Evolutionary conservation across 768 basidiomycete species (phyloP).

Genomic region (Agrocybe praecox): DNA sequence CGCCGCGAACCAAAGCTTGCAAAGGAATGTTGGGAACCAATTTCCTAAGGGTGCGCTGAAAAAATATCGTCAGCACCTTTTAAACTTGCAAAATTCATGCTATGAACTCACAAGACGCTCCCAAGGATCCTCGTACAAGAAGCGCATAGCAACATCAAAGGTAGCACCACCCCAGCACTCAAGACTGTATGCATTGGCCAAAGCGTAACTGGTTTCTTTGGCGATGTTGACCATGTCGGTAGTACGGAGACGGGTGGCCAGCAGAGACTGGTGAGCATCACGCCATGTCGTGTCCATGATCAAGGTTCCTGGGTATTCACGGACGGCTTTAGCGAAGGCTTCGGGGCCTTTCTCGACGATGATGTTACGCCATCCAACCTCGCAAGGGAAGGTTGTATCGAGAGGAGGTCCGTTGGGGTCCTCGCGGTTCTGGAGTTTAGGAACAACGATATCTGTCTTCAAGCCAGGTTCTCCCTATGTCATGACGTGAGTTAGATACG

Average conservation of each 20-base stretch:
- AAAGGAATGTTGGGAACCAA: slow-evolving; percentile 98
- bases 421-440: slow-evolving; percentile 75
- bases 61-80: neutral
- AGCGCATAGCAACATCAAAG: slow-evolving; percentile 98
- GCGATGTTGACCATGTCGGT: slow-evolving; percentile 98
- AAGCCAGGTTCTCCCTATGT: slow-evolving; percentile 88
- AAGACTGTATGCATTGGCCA: slow-evolving; percentile 93
- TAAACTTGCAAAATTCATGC: neutral
- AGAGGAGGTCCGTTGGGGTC: slow-evolving; percentile 74
- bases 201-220: slow-evolving; percentile 93
- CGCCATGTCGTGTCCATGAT: slow-evolving; percentile 99
- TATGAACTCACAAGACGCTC: slow-evolving; percentile 76
- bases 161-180: slow-evolving; percentile 99
- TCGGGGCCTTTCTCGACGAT: slow-evolving; percentile 98
- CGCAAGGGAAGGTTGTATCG: slow-evolving; percentile 83
- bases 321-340: slow-evolving; percentile 97
- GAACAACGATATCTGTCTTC: slow-evolving; percentile 83
- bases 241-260: slow-evolving; percentile 95
- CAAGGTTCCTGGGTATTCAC: slow-evolving; percentile 91
- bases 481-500: neutral
- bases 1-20: slow-evolving; percentile 97
- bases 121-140: slow-evolving; percentile 99
- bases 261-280: slow-evolving; percentile 96
- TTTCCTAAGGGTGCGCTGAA: slow-evolving; percentile 85
- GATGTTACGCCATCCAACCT: slow-evolving; percentile 96